phyloP scores from a whole-genome alignment of 2,329 filamentous ascomycete species.

The Aspergillus novoparasiticus region DNA sequence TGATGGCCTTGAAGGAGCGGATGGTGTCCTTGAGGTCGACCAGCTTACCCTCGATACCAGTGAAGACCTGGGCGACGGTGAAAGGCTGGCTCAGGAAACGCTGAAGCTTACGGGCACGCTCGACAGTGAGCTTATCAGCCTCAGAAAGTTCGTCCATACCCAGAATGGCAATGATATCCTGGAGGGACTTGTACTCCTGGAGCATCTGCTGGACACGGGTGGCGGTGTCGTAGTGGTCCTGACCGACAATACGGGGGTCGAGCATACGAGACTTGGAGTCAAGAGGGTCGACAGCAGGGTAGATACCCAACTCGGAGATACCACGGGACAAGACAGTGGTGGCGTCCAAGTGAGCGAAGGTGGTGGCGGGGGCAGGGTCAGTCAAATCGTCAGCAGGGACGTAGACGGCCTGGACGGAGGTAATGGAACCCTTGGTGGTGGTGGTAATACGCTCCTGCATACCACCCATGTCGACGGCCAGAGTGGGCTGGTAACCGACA shows the following conservation, averaged over 20 bases:
- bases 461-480: slow-evolving; percentile 97
- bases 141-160: slow-evolving; percentile 99
- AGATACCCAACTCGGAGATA: slow-evolving; percentile 99
- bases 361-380: slow-evolving; percentile 98
- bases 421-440: slow-evolving; percentile 99
- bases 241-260: slow-evolving; percentile 95
- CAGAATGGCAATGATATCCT: slow-evolving; percentile 99
- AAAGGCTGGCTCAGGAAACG: slow-evolving; percentile 99
- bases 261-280: slow-evolving; percentile 99
- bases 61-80: slow-evolving; percentile 74
- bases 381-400: slow-evolving; percentile 99
- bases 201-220: slow-evolving; percentile 98
- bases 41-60: slow-evolving; percentile 90
- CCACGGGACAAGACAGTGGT: slow-evolving; percentile 99
- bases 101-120: slow-evolving; percentile 99
- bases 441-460: slow-evolving; percentile 99
- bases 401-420: slow-evolving; percentile 99
- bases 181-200: slow-evolving; percentile 99
- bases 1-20: slow-evolving; percentile 93
- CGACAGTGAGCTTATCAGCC: slow-evolving; percentile 98
- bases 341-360: slow-evolving; percentile 99
- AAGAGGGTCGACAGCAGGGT: slow-evolving; percentile 98
- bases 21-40: slow-evolving; percentile 99
- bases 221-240: slow-evolving; percentile 96
- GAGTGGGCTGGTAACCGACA: slow-evolving; percentile 99